Base-by-base conservation (phyloP, 2,329 filamentous ascomycete species). In the Nigrospora sphaerica region DNA sequence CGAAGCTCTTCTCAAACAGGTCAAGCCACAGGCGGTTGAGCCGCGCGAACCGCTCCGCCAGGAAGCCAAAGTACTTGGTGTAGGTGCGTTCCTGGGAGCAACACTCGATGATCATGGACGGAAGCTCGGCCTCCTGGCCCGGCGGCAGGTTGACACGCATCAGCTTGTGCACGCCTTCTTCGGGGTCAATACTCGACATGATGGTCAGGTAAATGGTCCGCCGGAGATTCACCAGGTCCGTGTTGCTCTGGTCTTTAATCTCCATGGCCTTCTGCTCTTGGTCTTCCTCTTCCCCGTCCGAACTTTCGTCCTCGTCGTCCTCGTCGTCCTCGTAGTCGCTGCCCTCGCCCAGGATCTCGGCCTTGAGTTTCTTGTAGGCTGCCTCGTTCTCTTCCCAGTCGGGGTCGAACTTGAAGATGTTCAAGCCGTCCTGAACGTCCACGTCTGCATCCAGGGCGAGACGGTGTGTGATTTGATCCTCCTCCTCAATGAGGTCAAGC, bases 221-320 rank as follows among this genome's bases (percentile, higher is more conserved):
- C 49, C 93, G 86, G 43, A 98, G 74, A 61, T 95, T 95, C 62
- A 97, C 89, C 13, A 98, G 77, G 64, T 98, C 91, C 0, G 91
- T 91, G 60, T 98, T 98, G 52, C 86, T 95, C 70, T 95, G 90
- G 60, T 98, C 93, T 68, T 97, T 95, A 72, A 98, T 95, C 64
- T 98, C 93, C 66, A 97, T 77, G 17, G 86, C 86, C 61, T 86
- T 86, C 52, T 88, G 83, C 62, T 93, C 84, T 51, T 85, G 77
- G 37, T 87, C 83, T 48, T 91, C 83, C 48, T 91, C 86, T 46
- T 87, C 86, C 45, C 85, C 75, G 13, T 80, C 82, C 0, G 80
- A 80, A n/a, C 76, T 79, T 48, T 82, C 85, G n/a, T 85, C 85
- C 16, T 81, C 81, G 11, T 78, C 81, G 3, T 77, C 74, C 1